phyloP scores from a whole-genome alignment of 257 asterid genomes.

The Misopates orontium region DNA sequence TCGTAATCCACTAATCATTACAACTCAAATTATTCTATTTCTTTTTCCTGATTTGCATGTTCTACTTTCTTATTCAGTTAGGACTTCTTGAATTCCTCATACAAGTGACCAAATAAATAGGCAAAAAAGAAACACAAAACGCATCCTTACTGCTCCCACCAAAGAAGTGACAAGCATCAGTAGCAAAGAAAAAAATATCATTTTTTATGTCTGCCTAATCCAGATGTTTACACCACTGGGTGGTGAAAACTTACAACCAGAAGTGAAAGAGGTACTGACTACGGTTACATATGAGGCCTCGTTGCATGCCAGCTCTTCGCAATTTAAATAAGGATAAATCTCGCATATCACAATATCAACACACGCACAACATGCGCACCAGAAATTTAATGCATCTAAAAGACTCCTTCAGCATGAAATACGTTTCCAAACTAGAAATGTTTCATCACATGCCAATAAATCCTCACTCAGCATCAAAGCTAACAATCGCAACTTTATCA shows the following conservation, averaged over 20 bases:
- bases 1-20: background rate
- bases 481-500: background rate
- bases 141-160: background rate
- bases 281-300: background rate
- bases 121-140: background rate
- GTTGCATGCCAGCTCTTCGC: background rate
- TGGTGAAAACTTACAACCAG: background rate
- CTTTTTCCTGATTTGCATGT: background rate
- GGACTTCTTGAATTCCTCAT: background rate
- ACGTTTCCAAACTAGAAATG: background rate
- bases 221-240: background rate
- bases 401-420: background rate
- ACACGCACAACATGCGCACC: background rate
- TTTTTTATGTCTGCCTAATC: background rate
- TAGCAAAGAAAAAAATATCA: background rate
- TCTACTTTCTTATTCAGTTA: constrained; percentile 8
- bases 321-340: background rate
- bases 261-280: background rate
- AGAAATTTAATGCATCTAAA: background rate
- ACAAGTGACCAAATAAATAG: background rate
- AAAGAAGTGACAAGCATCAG: background rate
- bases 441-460: background rate
- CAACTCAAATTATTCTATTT: constrained; percentile 10
- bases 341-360: background rate
- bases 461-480: background rate